Evolutionary conservation across 257 asterid genomes (phyloP).

Genomic region (Dorcoceras hygrometricum): DNA sequence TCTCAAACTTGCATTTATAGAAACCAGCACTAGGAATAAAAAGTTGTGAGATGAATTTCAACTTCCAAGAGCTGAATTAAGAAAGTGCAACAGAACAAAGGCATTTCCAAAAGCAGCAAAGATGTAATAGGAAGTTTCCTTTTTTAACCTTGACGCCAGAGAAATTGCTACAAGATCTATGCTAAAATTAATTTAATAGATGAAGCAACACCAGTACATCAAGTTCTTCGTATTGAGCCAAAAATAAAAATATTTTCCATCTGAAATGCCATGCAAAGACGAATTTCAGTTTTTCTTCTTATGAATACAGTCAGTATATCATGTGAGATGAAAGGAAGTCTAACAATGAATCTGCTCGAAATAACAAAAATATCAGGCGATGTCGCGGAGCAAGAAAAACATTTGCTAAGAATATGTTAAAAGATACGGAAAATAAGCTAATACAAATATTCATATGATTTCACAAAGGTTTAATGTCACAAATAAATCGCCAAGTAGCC

Average conservation of each 20-base stretch:
- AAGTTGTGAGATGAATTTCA: slow-evolving; percentile 16
- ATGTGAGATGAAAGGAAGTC: not conserved
- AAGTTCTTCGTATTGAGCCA: not conserved
- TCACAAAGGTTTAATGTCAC: not conserved
- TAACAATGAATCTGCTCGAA: not conserved
- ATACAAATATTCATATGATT: not conserved
- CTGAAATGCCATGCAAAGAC: not conserved
- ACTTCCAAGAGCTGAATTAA: not conserved
- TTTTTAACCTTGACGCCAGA: not conserved
- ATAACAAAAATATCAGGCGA: not conserved
- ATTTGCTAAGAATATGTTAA: not conserved
- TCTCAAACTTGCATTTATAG: not conserved
- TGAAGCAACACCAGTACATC: not conserved
- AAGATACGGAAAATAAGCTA: not conserved
- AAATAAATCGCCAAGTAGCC: not conserved
- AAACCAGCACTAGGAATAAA: not conserved
- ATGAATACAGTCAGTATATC: not conserved
- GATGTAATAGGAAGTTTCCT: not conserved
- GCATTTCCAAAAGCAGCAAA: not conserved
- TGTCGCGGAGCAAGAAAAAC: not conserved
- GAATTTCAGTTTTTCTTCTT: not conserved
- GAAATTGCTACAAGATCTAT: too few species aligned
- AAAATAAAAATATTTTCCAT: not conserved
- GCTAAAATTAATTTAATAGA: too few species aligned
- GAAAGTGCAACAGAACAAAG: not conserved